phyloP scores from a whole-genome alignment of 306 rosid genomes.

The Dicorynia guianensis region DNA sequence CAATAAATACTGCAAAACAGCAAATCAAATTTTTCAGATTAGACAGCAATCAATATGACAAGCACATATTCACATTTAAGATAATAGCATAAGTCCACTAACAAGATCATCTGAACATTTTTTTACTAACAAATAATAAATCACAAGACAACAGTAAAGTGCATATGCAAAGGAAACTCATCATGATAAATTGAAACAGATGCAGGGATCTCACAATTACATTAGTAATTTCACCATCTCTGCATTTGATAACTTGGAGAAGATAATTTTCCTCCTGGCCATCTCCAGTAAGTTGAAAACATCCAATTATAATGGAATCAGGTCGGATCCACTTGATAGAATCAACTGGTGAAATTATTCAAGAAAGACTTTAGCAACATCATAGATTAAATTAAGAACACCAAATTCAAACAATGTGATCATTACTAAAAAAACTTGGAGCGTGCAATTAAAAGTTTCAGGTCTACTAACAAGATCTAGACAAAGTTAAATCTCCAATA shows the following conservation, averaged over 20 bases:
- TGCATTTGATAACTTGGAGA: slow-evolving; percentile 77
- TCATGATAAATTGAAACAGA: neutral
- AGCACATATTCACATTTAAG: slow-evolving; percentile 8
- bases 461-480: no score
- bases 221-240: slow-evolving; percentile 69
- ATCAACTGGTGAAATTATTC: slow-evolving; percentile 75
- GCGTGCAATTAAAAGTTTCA: neutral
- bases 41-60: slow-evolving; percentile 27
- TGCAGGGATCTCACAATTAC: slow-evolving; percentile 55
- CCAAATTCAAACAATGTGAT: slow-evolving; percentile 14
- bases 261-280: slow-evolving; percentile 80
- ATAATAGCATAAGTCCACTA: neutral
- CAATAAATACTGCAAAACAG: neutral
- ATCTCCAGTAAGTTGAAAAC: slow-evolving; percentile 74
- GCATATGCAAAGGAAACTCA: slow-evolving; percentile 24
- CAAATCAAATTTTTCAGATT: slow-evolving; percentile 15
- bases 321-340: slow-evolving; percentile 84
- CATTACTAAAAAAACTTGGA: neutral
- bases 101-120: slow-evolving; percentile 14
- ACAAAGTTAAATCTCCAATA: no score
- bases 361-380: slow-evolving; percentile 43
- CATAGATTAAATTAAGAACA: neutral
- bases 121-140: neutral
- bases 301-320: slow-evolving; percentile 86
- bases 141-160: slow-evolving; percentile 11